These are phyloP conservation scores for Gossypium schwendimanii DNA, from an alignment of 441 rosid genomes.

Conservation along the genomic window DNA sequence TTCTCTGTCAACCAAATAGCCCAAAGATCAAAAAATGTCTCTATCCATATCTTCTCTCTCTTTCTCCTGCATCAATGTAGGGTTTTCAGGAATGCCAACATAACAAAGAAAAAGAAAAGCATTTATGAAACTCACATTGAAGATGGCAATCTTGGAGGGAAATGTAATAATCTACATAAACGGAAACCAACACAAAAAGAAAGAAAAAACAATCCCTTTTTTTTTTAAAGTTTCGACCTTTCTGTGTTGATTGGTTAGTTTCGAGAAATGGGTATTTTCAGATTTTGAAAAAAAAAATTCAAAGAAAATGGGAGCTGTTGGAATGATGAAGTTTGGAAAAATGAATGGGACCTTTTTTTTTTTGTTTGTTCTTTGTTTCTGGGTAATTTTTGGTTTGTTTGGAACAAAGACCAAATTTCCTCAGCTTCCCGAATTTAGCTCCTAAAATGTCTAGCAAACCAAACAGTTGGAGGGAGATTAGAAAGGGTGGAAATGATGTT, in stretches of 20 bases:
- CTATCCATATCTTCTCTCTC: neutral
- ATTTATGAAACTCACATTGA: conserved; percentile 19
- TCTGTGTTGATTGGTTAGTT: conserved; percentile 12
- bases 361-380: conserved; percentile 22
- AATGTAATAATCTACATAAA: conserved; percentile 16
- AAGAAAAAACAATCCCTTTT: neutral
- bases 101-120: conserved; percentile 5
- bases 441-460: conserved; percentile 62
- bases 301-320: conserved; percentile 16
- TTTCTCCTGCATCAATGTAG: conserved; percentile 1
- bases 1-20: neutral
- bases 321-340: conserved; percentile 30
- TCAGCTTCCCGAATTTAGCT: conserved; percentile 47
- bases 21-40: conserved; percentile 6
- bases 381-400: conserved; percentile 16
- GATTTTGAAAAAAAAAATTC: conserved; percentile 16
- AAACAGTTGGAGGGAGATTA: conserved; percentile 55
- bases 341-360: conserved; percentile 7
- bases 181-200: conserved; percentile 8
- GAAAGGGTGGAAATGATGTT: conserved; percentile 19
- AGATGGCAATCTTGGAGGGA: conserved; percentile 1
- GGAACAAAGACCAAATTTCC: conserved; percentile 20
- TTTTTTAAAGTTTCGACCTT: neutral
- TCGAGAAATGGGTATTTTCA: conserved; percentile 18
- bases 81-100: conserved; percentile 16